Percentiles rank a stretch among this genome's conserved stretches.
phyloP scores from a whole-genome alignment of 2,329 filamentous ascomycete genomes.

The Ceratocystis diversiconidia region DNA sequence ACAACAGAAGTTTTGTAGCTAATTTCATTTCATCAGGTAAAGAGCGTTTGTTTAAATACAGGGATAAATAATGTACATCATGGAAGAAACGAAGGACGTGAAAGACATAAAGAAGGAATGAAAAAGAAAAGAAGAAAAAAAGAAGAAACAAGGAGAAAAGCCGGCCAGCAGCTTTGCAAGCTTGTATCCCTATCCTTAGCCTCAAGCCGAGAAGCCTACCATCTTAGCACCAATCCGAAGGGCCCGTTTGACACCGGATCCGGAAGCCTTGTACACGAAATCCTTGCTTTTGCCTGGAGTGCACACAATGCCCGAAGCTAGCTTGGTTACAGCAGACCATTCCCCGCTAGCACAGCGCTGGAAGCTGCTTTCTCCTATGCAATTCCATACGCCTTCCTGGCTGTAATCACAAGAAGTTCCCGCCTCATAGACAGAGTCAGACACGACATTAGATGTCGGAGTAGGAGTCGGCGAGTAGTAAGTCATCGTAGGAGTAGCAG shows the following conservation, averaged over 20 bases:
- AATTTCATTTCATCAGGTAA: neutral
- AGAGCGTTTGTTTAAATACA: neutral
- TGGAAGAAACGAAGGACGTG: too few species aligned
- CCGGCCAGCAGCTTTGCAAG: neutral
- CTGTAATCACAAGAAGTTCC: conserved; percentile 22
- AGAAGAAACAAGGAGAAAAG: neutral
- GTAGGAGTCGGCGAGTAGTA: conserved; percentile 1
- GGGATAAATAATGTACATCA: neutral
- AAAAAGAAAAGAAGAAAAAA: neutral
- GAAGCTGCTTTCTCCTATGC: conserved; percentile 35
- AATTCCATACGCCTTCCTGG: conserved; percentile 40
- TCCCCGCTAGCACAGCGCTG: conserved; percentile 40
- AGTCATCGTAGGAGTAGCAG: conserved; percentile 10
- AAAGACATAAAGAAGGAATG: too few species aligned
- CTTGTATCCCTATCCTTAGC: neutral
- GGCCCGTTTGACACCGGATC: conserved; percentile 17
- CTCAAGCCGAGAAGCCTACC: conserved; percentile 15
- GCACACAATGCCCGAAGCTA: conserved; percentile 36
- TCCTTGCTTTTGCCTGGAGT: conserved; percentile 27
- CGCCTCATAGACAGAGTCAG: conserved; percentile 17
- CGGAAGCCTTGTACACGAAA: conserved; percentile 9
- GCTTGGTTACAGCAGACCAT: conserved; percentile 32
- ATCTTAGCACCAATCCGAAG: conserved; percentile 20
- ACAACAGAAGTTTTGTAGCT: neutral
- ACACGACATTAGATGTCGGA: conserved; percentile 14